Base-by-base conservation (phyloP, 495 filamentous ascomycete species). In the Articulospora tetracladia region DNA sequence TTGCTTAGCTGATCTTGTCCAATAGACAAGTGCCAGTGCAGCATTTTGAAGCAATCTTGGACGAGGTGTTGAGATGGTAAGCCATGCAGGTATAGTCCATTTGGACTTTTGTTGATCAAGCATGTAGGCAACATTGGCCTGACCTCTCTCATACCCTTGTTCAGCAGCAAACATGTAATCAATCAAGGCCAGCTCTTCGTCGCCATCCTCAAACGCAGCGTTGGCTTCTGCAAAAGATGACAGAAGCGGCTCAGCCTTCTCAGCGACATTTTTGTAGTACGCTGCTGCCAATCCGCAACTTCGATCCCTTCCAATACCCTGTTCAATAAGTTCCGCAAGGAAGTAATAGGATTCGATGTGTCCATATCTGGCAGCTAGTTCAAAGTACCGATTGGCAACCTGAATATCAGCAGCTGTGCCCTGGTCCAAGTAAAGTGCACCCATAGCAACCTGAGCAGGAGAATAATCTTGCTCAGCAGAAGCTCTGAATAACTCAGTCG, bases 291-390 rank as follows among this genome's bases (percentile, higher is more conserved):
- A 74, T 23, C 76, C 81, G 69, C 94, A 99, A 36, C 88, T 89
- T 59, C 86, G 83, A 50, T 96, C 90, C 48, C 89, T 77, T 17
- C 89, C 91, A 53, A 95, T 77, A 0, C 91, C 93, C 56, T 89
- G 83, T 61, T 92, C 85, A 51, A 83, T 89, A 71, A 97, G 83
- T 72, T 98, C 94, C 0, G 91, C 94, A 2, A 99, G 86, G 69
- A 95, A 96, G 74, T 98, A 99, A 65, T 89, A 93, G 1, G 94
- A 88, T 72, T 98, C 94, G 62, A 98, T 90, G 71, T 90, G 90
- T 15, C 86, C 86, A 74, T 92, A 91, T 32, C 92, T 82, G 52
- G 88, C 89, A 20, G 95, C 94, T n/a, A 94, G 78, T 62, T 98
- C 93, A 61, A 99, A 97, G 68, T 96, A 97, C 30, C 84, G 80